These are phyloP conservation scores for Populus alba DNA, from an alignment of 345 rosid species.

Conservation along the genomic window DNA sequence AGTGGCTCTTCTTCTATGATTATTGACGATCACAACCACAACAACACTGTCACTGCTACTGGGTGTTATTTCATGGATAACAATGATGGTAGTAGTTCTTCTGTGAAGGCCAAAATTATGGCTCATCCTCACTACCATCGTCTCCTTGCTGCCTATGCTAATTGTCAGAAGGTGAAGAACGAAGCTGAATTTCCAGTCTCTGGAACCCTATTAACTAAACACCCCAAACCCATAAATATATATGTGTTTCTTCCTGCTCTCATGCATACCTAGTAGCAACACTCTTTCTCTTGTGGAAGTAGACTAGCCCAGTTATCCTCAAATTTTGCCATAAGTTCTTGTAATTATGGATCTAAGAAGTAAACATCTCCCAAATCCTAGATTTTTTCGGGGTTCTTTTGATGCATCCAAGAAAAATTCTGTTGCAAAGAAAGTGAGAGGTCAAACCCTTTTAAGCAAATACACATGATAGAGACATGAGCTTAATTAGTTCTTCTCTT, in stretches of 20 bases:
- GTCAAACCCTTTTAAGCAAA: constrained; percentile 14
- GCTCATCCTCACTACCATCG: constrained; percentile 96
- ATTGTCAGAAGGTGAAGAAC: constrained; percentile 80
- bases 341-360: background rate
- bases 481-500: background rate
- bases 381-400: background rate
- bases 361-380: background rate
- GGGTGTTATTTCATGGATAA: constrained; percentile 61
- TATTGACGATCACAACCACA: constrained; percentile 38
- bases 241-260: background rate
- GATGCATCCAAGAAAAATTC: background rate
- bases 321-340: background rate
- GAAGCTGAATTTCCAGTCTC: background rate
- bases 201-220: background rate
- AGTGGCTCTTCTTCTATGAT: constrained; percentile 33
- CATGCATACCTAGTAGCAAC: background rate
- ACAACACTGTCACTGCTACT: constrained; percentile 18
- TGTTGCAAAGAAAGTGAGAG: constrained; percentile 18
- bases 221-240: background rate
- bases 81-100: constrained; percentile 32
- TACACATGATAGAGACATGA: constrained; percentile 15
- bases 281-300: background rate
- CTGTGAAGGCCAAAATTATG: constrained; percentile 88
- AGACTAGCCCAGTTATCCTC: background rate
- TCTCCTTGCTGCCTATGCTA: constrained; percentile 84